Base-by-base conservation (phyloP, 202 grass and related monocot genomes). In the Hordeum pubiflorum region DNA sequence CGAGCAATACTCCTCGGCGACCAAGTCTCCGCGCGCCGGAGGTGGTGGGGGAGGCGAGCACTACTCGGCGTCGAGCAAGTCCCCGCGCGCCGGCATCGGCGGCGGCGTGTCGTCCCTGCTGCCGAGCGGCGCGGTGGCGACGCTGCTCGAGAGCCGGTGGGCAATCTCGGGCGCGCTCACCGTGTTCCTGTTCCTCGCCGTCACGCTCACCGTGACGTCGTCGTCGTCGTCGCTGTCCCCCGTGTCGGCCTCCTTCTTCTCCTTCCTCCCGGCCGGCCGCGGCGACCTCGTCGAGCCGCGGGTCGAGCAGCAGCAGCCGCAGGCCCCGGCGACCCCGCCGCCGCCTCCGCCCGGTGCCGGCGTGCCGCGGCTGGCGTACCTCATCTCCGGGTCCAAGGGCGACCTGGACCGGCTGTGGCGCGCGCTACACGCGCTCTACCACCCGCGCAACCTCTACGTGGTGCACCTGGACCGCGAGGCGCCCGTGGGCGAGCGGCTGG, bases 381-480 rank as follows among this genome's bases (percentile, higher is more conserved):
- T 96, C 39, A 22, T 96, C 9, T 91, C 90, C 0, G 93, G 93
- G 0, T 96, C 93, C 21, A 90, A 89, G 75, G 93, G 88, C 17
- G 90, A 96, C 59, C 79, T 96, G 78, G 90, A 96, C 18, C 69
- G 88, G 1, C 88, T 96, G 8, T 96, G 93, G 93, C 74, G 93
- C 7, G n/a, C 78, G 26, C 72, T 96, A 50, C 87, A 85, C 78
- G 93, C 93, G 57, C 83, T 92, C 7, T 93, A 96, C 87, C 93
- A 96, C 74, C 93, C 93, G 43, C 82, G 86, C 0, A 96, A 96
- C 79, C 73, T 91, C 22, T 96, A 96, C 86, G 87, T 93, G 77
- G 63, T 96, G 72, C 93, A 96, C 84, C 78, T 96, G 32, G 93
- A 93, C 89, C 63, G 78, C 5, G 89, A 93, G 75, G 64, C 93